Base-by-base conservation (phyloP, 116 monocot species). In the Dioscorea cayenensis region DNA sequence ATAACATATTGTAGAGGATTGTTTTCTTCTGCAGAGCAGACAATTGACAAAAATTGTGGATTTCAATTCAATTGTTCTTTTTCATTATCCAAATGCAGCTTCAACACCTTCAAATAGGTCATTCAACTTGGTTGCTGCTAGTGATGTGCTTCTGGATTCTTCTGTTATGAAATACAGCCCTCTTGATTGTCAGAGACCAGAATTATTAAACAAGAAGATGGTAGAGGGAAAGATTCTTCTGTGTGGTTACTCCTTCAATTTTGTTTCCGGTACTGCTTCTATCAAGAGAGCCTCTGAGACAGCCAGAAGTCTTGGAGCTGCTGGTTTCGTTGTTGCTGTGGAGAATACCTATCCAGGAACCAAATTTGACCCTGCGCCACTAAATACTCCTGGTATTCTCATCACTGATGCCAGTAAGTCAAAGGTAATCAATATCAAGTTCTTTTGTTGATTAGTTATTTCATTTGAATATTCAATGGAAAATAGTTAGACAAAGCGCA, bases 181-280 rank as follows among this genome's bases (percentile, higher is more conserved):
- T 65, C 78, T 86, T 62, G 90, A 92, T 64, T 96, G 96, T 68
- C 96, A 96, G 77, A 87, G 84, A 69, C 89, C 92, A 29, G 96
- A 96, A 66, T 73, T 96, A 49, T 80, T 96, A 63, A 87, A 96
- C 75, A 96, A 75, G 82, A 84, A 78, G 38, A 77, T 74, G 71
- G 82, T 96, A 71, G 82, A 82, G 55, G 96, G 92, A 28, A 92
- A 83, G 13, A 92, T 96, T 69, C 82, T 96, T 66, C 75, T 96
- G 28, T 96, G 96, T 78, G 96, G 96, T 2, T 96, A 92, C 73
- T 96, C 96, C 38, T 96, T 92, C 77, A 96, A 84, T 76, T 96
- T 90, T 71, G 74, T 96, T 75, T 92, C 92, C 16, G 96, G 96
- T 20, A 92, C 79, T 51, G 92, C 96, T 78, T 96, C 96, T 19